Evolutionary conservation across 441 rosid genomes (phyloP).

Genomic region (Arabidopsis lyrata): DNA sequence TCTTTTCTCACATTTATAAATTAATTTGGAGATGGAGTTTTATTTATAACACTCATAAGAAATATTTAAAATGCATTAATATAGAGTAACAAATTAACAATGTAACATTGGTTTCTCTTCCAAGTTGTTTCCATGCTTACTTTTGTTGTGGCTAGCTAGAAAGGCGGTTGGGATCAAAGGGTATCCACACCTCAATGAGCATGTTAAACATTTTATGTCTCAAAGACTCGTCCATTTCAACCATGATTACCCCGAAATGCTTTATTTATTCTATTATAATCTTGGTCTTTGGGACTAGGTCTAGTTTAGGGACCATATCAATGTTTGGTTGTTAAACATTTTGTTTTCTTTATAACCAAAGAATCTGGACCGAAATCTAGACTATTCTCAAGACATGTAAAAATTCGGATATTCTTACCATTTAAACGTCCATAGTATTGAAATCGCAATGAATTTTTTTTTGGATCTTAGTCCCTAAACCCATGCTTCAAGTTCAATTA

Average conservation of each 20-base stretch:
- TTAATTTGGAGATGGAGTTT: not conserved
- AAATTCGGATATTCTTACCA: not conserved
- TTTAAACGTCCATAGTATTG: not conserved
- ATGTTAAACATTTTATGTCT: not conserved
- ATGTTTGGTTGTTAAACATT: not conserved
- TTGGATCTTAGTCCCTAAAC: not conserved
- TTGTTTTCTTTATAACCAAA: not conserved
- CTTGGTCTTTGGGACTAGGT: not conserved
- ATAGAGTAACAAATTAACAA: conserved; percentile 1
- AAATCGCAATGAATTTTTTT: not conserved
- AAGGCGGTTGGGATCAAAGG: not conserved
- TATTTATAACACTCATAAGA: not conserved
- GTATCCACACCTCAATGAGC: not conserved
- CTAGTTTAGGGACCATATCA: not conserved
- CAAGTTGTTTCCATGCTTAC: not conserved
- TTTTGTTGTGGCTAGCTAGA: not conserved
- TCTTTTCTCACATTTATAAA: conserved; percentile 19
- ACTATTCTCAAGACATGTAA: not conserved
- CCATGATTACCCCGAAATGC: not conserved
- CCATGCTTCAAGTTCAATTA: not conserved
- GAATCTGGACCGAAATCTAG: not conserved
- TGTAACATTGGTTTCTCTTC: conserved; percentile 2
- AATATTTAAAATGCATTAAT: not conserved
- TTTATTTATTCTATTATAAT: not conserved
- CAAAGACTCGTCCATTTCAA: not conserved